Percentiles rank a stretch among this genome's conserved stretches.
Conservation (phyloP, 2,329 filamentous ascomycete species). For the Cryphonectria nitschkei region DNA sequence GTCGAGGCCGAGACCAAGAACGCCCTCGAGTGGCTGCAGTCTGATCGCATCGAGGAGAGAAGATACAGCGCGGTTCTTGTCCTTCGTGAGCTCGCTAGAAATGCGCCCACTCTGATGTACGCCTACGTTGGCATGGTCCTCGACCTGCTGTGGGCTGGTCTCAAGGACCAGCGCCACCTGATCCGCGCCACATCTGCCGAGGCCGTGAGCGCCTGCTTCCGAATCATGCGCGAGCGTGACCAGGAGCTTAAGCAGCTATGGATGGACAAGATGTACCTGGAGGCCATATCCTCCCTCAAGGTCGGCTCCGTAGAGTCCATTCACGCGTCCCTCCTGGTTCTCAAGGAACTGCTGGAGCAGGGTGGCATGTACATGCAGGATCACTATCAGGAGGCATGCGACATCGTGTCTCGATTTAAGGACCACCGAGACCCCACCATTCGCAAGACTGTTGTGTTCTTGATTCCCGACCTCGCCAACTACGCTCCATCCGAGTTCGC, state of each 20-base stretch:
- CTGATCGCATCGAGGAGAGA: conserved; percentile 89
- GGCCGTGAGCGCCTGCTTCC: conserved; percentile 91
- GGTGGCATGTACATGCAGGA: conserved; percentile 99
- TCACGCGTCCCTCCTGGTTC: conserved; percentile 89
- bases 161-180: conserved; percentile 86
- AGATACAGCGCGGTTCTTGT: conserved; percentile 92
- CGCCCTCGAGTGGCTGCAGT: conserved; percentile 94
- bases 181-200: conserved; percentile 92
- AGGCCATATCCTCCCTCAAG: conserved; percentile 79
- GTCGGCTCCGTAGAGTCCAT: conserved; percentile 83
- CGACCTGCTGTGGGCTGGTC: conserved; percentile 92
- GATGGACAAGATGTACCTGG: conserved; percentile 89
- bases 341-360: conserved; percentile 91
- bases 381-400: conserved; percentile 87
- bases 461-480: conserved; percentile 90
- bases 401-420: conserved; percentile 89
- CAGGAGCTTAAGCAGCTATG: conserved; percentile 82
- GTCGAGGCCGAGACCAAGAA: conserved; percentile 97
- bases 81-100: conserved; percentile 85
- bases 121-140: conserved; percentile 94
- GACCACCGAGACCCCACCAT: conserved; percentile 90
- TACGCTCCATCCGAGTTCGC: conserved; percentile 93
- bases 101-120: conserved; percentile 94
- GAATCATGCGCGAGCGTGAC: conserved; percentile 93
- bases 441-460: conserved; percentile 83